Evolutionary conservation across 352 stramenopile species (phyloP).

Genomic region (Aphanomyces euteiches): DNA sequence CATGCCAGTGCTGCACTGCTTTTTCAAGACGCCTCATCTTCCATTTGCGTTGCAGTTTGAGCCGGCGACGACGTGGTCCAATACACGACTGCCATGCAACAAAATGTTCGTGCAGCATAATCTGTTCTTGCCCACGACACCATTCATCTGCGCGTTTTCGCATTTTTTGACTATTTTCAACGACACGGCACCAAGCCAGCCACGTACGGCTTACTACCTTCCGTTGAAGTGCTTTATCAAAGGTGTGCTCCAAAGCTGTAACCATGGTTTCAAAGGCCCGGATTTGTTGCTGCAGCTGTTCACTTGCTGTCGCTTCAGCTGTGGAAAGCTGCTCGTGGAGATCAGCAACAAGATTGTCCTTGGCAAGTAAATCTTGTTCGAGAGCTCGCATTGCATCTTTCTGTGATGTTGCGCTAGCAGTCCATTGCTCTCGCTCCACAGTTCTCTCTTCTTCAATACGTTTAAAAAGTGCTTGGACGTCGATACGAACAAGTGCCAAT

Average conservation of each 20-base stretch:
- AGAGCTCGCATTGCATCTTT: no score
- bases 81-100: neutral
- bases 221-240: neutral
- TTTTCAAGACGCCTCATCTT: neutral
- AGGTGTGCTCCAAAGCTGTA: neutral
- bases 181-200: neutral
- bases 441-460: no score
- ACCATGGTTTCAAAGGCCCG: neutral
- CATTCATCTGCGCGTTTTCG: neutral
- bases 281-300: no score
- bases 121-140: neutral
- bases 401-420: no score
- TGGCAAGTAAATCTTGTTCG: neutral
- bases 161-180: neutral
- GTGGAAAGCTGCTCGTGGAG: neutral
- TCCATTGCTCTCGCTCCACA: no score
- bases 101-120: neutral
- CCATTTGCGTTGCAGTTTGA: slow-evolving; percentile 7
- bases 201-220: neutral
- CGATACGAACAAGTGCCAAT: no score
- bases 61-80: neutral
- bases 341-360: neutral
- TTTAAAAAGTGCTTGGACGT: no score
- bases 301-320: neutral
- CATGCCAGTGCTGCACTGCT: slow-evolving; percentile 4